These are phyloP conservation scores for Myxozyma mucilagina DNA, from an alignment of 805 yeast genomes.

Conservation along the genomic window DNA sequence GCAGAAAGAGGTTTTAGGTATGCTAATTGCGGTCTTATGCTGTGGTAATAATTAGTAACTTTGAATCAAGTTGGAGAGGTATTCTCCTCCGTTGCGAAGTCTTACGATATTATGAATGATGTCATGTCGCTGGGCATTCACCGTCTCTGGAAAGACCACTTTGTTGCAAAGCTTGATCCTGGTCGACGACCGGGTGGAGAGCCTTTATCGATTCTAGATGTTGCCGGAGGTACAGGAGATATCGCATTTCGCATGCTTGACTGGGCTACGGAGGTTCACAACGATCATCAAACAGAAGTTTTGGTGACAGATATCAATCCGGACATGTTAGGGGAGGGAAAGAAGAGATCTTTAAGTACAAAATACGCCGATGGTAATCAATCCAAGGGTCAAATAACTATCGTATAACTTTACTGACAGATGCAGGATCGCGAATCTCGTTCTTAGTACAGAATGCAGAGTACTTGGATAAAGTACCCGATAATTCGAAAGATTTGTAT, in stretches of 20 bases:
- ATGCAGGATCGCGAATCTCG: conserved; percentile 52
- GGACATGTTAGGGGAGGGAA: conserved; percentile 94
- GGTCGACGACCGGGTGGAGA: conserved; percentile 86
- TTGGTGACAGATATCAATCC: conserved; percentile 92
- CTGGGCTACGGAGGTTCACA: conserved; percentile 77
- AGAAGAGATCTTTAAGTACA: conserved; percentile 60
- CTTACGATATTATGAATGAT: conserved; percentile 95
- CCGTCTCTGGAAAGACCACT: conserved; percentile 90
- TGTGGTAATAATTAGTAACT: neutral
- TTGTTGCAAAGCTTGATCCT: conserved; percentile 84
- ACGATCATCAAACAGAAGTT: conserved; percentile 77
- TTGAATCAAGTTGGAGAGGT: conserved; percentile 60
- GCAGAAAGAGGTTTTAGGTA: conserved; percentile 74
- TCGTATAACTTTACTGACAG: conserved; percentile 33
- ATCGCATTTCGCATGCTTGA: conserved; percentile 93
- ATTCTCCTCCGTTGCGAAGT: conserved; percentile 91
- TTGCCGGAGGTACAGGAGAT: conserved; percentile 99
- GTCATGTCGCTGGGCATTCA: conserved; percentile 96
- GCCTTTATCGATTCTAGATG: conserved; percentile 87
- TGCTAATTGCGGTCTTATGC: neutral
- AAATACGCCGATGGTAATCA: conserved; percentile 62
- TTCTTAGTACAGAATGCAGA: conserved; percentile 95
- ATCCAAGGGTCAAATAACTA: conserved; percentile 25
- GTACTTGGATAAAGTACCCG: conserved; percentile 75
- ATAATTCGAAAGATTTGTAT: conserved; percentile 88